A percentile compares a stretch with the other conserved stretches of the same genome.
Evolutionary conservation across 345 rosid species (phyloP).

Genomic region (Dipteronia dyeriana): DNA sequence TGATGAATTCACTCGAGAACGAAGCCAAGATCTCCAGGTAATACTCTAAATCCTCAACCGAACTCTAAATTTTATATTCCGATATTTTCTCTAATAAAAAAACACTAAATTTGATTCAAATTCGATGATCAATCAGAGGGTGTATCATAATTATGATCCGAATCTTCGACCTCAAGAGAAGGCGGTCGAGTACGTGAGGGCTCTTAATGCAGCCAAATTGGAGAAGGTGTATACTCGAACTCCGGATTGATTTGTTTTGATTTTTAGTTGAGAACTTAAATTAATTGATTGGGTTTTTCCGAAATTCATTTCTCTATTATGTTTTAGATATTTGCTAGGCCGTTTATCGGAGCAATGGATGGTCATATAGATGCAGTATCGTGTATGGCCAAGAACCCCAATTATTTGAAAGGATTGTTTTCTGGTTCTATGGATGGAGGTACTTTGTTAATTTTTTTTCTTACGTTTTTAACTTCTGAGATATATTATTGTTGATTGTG

Average conservation of each 20-base stretch:
- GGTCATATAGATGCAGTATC: conserved; percentile 83
- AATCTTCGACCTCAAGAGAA: conserved; percentile 79
- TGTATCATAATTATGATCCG: conserved; percentile 87
- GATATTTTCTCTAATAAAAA: not conserved
- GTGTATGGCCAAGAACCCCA: conserved; percentile 96
- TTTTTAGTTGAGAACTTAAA: no score
- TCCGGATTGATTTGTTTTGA: not conserved
- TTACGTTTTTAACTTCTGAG: not conserved
- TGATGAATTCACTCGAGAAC: conserved; percentile 92
- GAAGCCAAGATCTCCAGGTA: conserved; percentile 96
- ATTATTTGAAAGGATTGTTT: conserved; percentile 42
- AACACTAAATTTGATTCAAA: not conserved
- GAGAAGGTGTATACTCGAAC: conserved; percentile 54
- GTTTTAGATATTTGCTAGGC: conserved; percentile 84
- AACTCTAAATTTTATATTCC: not conserved
- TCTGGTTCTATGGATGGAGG: conserved; percentile 89
- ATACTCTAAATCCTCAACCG: not conserved
- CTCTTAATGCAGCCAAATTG: conserved; percentile 89
- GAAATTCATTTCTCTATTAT: not conserved
- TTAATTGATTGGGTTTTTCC: not conserved
- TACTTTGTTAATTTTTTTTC: conserved; percentile 10
- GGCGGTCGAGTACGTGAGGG: conserved; percentile 84
- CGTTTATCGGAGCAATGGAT: conserved; percentile 95
- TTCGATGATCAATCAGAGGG: conserved; percentile 49
- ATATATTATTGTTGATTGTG: no score